phyloP scores from a whole-genome alignment of 345 rosid species.

The Capsella bursapastoris region DNA sequence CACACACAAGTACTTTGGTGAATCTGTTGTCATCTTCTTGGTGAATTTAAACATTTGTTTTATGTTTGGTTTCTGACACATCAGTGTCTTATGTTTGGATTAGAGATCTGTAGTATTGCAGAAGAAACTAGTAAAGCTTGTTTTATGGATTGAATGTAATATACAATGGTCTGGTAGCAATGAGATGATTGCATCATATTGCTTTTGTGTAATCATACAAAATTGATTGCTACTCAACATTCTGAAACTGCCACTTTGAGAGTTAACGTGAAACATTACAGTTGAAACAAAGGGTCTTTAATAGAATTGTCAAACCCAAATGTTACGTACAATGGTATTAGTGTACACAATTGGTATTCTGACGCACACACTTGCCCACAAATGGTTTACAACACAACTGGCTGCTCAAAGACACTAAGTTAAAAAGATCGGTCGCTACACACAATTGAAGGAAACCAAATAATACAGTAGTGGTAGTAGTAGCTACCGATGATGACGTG shows the following conservation, averaged over 20 bases:
- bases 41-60: constrained; percentile 44
- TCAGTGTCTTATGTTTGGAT: constrained; percentile 16
- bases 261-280: neutral
- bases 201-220: constrained; percentile 1
- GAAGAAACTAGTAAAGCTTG: neutral
- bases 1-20: constrained; percentile 1
- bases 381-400: constrained; percentile 27
- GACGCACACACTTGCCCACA: constrained; percentile 40
- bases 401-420: constrained; percentile 34
- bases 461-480: constrained; percentile 27
- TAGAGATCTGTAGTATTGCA: constrained; percentile 8
- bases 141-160: constrained; percentile 13
- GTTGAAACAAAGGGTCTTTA: constrained; percentile 11
- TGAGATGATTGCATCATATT: neutral
- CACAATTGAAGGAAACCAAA: constrained; percentile 38
- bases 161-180: constrained; percentile 1
- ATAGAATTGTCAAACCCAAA: constrained; percentile 37
- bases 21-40: constrained; percentile 54
- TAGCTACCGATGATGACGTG: constrained; percentile 44
- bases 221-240: neutral
- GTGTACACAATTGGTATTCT: constrained; percentile 37
- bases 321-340: constrained; percentile 37
- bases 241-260: neutral
- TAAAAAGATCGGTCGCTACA: constrained; percentile 39
- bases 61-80: constrained; percentile 15